Base-by-base conservation (phyloP, 768 basidiomycete genomes). In the Tricholoma hemisulphureum region DNA sequence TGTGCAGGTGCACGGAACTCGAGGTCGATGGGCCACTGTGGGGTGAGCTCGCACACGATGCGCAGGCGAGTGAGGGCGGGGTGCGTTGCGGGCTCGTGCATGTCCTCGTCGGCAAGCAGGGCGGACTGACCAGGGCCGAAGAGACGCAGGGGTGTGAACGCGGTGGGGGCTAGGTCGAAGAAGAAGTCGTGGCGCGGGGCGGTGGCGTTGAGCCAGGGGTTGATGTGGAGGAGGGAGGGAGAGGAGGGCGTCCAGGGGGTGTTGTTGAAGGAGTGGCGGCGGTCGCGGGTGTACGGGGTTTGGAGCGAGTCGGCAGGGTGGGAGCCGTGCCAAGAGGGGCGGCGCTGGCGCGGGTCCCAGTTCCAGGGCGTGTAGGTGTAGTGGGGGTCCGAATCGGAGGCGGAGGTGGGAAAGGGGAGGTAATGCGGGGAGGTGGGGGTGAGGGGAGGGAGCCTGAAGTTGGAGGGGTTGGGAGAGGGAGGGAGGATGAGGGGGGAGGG, bases 21-120 rank as follows among this genome's bases (percentile, higher is more conserved):
- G 51, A 89, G 67, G 56, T 81, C 77, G 51, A 88, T 76, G 13
- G 84, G 81, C 86, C 86, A 88, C 20, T 79, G 64, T 0, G 83
- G 82, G 50, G 86, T 74, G 13, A 65, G 61, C 50, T 88, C 84
- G 64, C 80, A 83, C 0, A 77, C 64, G 63, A 89, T 83, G 18
- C 79, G 77, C 63, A 89, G 77, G 32, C 72, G 75, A 11, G 76
- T 78, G 51, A 83, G 67, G 0, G 79, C 68, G 0, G 87, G 88
- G 61, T 81, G 73, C 8, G 84, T 84, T n/a, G 84, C 86, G 4
- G 77, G 71, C 67, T 85, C 75, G 2, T 56, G 57, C 8, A 87
- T 73, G 28, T 85, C 80, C 2, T 81, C 79, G 0, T 62, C 51
- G 1, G 79, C 65, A 2, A 88, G 64, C 0, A 73, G 49, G 14